Percentiles rank a stretch among this genome's conserved stretches.
Evolutionary conservation across 805 yeast genomes (phyloP).

Genomic region (Hanseniaspora lindneri): DNA sequence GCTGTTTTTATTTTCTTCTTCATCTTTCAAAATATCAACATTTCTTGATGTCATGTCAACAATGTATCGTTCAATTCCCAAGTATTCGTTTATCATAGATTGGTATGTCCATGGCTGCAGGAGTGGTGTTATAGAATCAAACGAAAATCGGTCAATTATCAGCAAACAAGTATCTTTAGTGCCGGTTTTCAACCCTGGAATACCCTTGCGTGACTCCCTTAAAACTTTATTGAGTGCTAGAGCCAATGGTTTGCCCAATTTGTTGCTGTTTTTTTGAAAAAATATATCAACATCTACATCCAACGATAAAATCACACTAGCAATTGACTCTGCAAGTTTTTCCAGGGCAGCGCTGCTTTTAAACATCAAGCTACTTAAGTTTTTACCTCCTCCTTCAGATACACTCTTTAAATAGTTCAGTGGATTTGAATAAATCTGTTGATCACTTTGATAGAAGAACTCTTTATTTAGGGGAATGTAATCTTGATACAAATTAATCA

Average conservation of each 20-base stretch:
- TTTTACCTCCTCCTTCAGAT: conserved; percentile 22
- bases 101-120: conserved; percentile 96
- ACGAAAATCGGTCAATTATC: conserved; percentile 60
- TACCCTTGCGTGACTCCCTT: conserved; percentile 56
- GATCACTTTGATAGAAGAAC: conserved; percentile 35
- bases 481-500: conserved; percentile 78
- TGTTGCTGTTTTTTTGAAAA: conserved; percentile 55
- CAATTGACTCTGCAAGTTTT: conserved; percentile 43
- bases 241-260: conserved; percentile 7
- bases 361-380: conserved; percentile 23
- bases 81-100: conserved; percentile 88
- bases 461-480: conserved; percentile 62
- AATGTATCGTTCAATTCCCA: conserved; percentile 71
- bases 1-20: conserved; percentile 8
- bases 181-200: conserved; percentile 44
- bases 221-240: conserved; percentile 30
- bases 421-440: not conserved
- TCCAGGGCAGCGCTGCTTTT: conserved; percentile 20
- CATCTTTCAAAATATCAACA: conserved; percentile 10
- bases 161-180: conserved; percentile 44
- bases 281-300: conserved; percentile 69
- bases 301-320: conserved; percentile 38
- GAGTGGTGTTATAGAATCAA: conserved; percentile 88
- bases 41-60: conserved; percentile 44
- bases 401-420: conserved; percentile 2